Evolutionary conservation across 108 stramenopile genomes (phyloP), one percentile per base, ranked within the genome.

Genomic region (Pseudonitzschia multiseries): DNA sequence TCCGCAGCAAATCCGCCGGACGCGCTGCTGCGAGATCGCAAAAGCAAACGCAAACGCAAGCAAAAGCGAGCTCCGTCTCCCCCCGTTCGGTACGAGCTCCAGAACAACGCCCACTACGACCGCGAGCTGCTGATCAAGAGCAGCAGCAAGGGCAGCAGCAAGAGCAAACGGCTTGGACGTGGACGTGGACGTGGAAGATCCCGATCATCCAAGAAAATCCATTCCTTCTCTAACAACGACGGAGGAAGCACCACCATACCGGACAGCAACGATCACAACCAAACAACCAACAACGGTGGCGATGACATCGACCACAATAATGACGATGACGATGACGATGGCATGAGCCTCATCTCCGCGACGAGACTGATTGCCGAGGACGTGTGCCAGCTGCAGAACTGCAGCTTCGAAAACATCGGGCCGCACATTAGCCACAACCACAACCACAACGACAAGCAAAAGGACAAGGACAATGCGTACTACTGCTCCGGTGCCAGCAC

Each of bases 341-440:
- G 26, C 32, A 62, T 62, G 33, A 62, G 61, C 29, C 36, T 62
- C 4, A 36, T 62, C 31, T 62, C 61, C 0, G 40, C 40, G 61
- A 62, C 61, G 15, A 5, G n/a, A 8, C 8, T 40, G 20, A 40
- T 62, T 31, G 61, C 61, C 18, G 36, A 33, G 0, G 61, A 62
- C 15, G 20, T 62, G 0, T 62, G 61, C 36, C 32, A 20, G 0
- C 1, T 62, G 29, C 32, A 62, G 2, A 62, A 62, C 36, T 62
- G 32, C n/a, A 8, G 20, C 0, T 40, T 62, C 29, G 33, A 62
- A 40, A 62, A 62, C 36, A 62, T 62, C 1, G 61, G 61, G 12
- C 54, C 54, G 17, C 22, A 56, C 26, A 56, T 56, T 10, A 10
- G 33, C 18, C 0, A 42, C 31, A 14, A 62, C 61, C 31, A 0